These are phyloP conservation scores for Schoenoplectus triqueter DNA, from an alignment of 202 grass and related monocot genomes.

Conservation along the genomic window DNA sequence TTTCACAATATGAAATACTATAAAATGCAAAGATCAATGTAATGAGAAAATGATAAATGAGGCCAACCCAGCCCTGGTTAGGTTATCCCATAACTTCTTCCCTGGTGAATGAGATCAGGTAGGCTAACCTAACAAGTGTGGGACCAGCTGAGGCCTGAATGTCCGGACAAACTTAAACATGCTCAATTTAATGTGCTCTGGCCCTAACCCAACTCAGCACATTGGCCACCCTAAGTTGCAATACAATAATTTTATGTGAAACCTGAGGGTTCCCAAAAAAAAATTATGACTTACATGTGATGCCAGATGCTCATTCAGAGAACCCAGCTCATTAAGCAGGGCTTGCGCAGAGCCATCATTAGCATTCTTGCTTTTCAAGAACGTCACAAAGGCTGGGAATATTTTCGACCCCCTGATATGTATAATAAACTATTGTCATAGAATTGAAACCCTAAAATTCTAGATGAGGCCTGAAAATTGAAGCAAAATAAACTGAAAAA, in stretches of 20 bases:
- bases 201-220: neutral
- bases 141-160: neutral
- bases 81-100: neutral
- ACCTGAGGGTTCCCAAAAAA: no score
- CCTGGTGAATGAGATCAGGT: neutral
- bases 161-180: neutral
- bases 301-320: slow-evolving; percentile 47
- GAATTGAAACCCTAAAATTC: neutral
- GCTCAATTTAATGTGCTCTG: neutral
- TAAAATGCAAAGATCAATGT: neutral
- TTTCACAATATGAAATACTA: neutral
- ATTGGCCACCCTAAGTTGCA: neutral
- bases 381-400: slow-evolving; percentile 50
- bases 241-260: neutral
- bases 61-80: neutral
- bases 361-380: slow-evolving; percentile 57
- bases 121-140: neutral
- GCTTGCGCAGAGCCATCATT: slow-evolving; percentile 52
- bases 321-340: slow-evolving; percentile 40
- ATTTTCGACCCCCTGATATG: slow-evolving; percentile 50
- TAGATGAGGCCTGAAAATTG: neutral
- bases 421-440: neutral
- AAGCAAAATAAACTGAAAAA: neutral
- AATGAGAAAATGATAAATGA: neutral
- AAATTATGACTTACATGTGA: slow-evolving; percentile 35